Percentiles rank a stretch among this genome's conserved stretches.
These are phyloP conservation scores for Pichia eremophila DNA, from an alignment of 805 yeast species.

Conservation along the genomic window DNA sequence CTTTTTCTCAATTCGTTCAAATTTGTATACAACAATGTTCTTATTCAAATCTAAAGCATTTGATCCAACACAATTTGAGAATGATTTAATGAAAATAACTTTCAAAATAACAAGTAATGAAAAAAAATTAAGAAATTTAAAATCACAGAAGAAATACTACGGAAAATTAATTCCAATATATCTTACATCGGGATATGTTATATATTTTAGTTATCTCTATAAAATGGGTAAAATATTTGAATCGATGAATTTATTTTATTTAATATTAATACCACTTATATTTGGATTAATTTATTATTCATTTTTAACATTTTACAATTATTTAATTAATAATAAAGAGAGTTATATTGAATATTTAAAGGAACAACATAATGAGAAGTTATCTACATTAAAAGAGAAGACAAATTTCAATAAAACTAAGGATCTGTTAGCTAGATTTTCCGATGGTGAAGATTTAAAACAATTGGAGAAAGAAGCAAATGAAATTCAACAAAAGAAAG, in stretches of 20 bases:
- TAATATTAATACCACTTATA: conserved; percentile 10
- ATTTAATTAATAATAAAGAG: conserved; percentile 18
- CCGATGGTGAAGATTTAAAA: conserved; percentile 39
- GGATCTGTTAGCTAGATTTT: conserved; percentile 58
- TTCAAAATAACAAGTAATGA: conserved; percentile 25
- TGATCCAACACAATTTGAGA: conserved; percentile 36
- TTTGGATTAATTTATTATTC: conserved; percentile 10
- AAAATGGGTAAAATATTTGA: neutral
- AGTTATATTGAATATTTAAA: conserved; percentile 18
- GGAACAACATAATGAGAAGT: conserved; percentile 29
- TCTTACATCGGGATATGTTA: conserved; percentile 14
- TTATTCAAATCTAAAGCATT: conserved; percentile 25
- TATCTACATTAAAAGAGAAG: conserved; percentile 30
- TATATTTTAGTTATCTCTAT: conserved; percentile 18
- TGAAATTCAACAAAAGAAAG: conserved; percentile 32
- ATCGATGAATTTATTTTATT: conserved; percentile 1
- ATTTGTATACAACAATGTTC: neutral
- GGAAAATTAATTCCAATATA: conserved; percentile 14
- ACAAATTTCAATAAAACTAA: conserved; percentile 72
- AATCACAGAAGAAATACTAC: conserved; percentile 12
- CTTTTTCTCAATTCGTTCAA: neutral
- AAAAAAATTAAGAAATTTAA: conserved; percentile 13
- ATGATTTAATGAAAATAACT: conserved; percentile 31
- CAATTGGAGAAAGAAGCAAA: conserved; percentile 34
- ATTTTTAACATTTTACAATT: conserved; percentile 12